These are phyloP conservation scores for Cordyceps farinosa DNA, from an alignment of 2,329 filamentous ascomycete species.

Conservation along the genomic window DNA sequence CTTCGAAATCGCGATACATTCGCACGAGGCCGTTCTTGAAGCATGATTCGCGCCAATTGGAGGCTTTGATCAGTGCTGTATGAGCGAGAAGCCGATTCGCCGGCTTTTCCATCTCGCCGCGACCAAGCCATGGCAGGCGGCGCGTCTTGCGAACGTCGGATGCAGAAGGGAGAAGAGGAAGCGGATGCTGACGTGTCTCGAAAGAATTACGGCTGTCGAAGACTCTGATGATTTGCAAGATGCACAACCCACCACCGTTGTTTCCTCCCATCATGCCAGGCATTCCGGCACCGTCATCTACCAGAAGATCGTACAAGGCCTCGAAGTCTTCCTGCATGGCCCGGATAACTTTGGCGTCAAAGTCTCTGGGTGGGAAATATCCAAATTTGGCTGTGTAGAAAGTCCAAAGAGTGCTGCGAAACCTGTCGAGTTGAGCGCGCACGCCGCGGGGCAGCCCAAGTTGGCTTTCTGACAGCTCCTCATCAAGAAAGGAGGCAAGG, in stretches of 20 bases:
- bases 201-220: slow-evolving; percentile 64
- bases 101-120: slow-evolving; percentile 40
- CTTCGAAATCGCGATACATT: slow-evolving; percentile 69
- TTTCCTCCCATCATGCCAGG: slow-evolving; percentile 49
- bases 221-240: slow-evolving; percentile 61
- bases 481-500: slow-evolving; percentile 64
- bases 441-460: slow-evolving; percentile 61
- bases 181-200: slow-evolving; percentile 56
- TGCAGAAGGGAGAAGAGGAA: slow-evolving; percentile 60
- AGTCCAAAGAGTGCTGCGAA: slow-evolving; percentile 63
- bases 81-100: slow-evolving; percentile 49
- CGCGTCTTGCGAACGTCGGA: slow-evolving; percentile 22
- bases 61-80: slow-evolving; percentile 50
- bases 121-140: slow-evolving; percentile 40
- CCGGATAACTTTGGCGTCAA: slow-evolving; percentile 55
- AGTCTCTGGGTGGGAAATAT: slow-evolving; percentile 65
- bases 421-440: slow-evolving; percentile 66
- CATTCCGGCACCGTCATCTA: slow-evolving; percentile 55
- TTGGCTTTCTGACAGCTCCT: slow-evolving; percentile 63
- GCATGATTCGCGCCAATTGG: slow-evolving; percentile 42
- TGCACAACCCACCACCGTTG: slow-evolving; percentile 65
- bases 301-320: slow-evolving; percentile 66
- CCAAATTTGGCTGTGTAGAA: slow-evolving; percentile 67
- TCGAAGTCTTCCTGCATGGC: slow-evolving; percentile 68
- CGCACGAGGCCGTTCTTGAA: slow-evolving; percentile 57